Evolutionary conservation across 2,329 filamentous ascomycete genomes (phyloP).

Genomic region (Waltergamsia citrina): DNA sequence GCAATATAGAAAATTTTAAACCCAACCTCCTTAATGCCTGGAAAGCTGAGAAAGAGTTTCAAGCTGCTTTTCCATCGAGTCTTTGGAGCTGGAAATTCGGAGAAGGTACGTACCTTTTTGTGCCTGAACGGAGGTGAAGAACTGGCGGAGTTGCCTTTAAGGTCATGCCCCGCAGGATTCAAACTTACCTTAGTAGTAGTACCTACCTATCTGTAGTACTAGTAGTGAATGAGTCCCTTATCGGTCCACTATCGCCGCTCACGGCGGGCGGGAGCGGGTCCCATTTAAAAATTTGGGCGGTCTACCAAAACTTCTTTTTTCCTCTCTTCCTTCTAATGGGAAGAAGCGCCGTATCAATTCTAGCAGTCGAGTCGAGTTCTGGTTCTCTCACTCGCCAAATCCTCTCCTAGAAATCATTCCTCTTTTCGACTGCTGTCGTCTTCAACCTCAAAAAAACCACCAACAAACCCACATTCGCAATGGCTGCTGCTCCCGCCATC

Average conservation of each 20-base stretch:
- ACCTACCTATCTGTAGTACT: too few species aligned
- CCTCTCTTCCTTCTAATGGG: slow-evolving; percentile 37
- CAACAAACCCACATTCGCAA: slow-evolving; percentile 30
- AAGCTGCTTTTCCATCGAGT: too few species aligned
- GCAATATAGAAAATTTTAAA: too few species aligned
- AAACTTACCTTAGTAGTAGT: too few species aligned
- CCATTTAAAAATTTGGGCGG: slow-evolving; percentile 14
- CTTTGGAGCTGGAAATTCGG: too few species aligned
- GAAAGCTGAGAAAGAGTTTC: too few species aligned
- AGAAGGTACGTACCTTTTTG: too few species aligned
- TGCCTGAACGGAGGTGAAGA: too few species aligned
- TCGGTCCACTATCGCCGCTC: background rate
- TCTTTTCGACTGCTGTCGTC: slow-evolving; percentile 15
- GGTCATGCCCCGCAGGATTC: too few species aligned
- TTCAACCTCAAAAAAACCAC: slow-evolving; percentile 31
- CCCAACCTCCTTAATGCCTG: too few species aligned
- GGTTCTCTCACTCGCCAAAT: background rate
- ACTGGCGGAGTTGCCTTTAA: too few species aligned
- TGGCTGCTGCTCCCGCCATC: slow-evolving; percentile 61
- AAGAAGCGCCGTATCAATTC: slow-evolving; percentile 38
- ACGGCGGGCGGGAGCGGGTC: background rate
- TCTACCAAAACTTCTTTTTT: slow-evolving; percentile 22
- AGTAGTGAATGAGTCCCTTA: background rate
- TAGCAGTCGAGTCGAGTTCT: slow-evolving; percentile 14
- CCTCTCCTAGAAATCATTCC: slow-evolving; percentile 18